Evolutionary conservation across 257 asterid genomes (phyloP), one percentile per base, ranked within the genome.

Genomic region (Salvia rosmarinus): DNA sequence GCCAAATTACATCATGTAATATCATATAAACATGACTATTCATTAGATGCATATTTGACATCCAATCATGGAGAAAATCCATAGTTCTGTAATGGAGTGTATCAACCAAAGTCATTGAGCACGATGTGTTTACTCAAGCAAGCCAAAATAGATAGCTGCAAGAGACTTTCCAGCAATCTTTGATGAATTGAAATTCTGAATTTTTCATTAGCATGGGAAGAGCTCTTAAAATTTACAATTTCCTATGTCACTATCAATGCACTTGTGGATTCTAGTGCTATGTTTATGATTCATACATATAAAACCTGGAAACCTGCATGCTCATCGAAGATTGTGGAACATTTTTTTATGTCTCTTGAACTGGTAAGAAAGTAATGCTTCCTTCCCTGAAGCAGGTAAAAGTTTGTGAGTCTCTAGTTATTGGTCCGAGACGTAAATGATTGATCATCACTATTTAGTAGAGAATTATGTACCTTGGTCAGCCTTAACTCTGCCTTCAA

Each of bases 1-100:
- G 72, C n/a, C 32, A 57, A 72, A 47, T 62, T 54, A 61, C 34
- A 54, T 10, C 23, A 77, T 34, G 17, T 63, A 64, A 39, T 52
- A 37, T 55, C 68, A 35, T 16, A 42, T 46, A 64, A 39, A 78
- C 40, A n/a, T 39, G 40, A 16, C 30, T n/a, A n/a, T 60, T 28
- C 49, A 30, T 30, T 34, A 20, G 17, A 72, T 46, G 61, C n/a
- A 39, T 23, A 40, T 13, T 13, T 68, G 43, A 17, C 42, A 71
- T 9, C 39, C 37, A 64, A 56, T 35, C 16, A 14, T 9, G 57
- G 20, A 13, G 10, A 19, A 14, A 39, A 3, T 12, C 11, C 40
- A 9, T 12, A 64, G 43, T 28, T 54, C 46, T 46, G 25, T 9
- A 64, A 5, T 30, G 9, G 46, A 34, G 35, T 57, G 20, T 13